Percentiles rank a stretch among this genome's conserved stretches.
Evolutionary conservation across 2,329 filamentous ascomycete genomes (phyloP).

Genomic region (Colletotrichum graminicola): DNA sequence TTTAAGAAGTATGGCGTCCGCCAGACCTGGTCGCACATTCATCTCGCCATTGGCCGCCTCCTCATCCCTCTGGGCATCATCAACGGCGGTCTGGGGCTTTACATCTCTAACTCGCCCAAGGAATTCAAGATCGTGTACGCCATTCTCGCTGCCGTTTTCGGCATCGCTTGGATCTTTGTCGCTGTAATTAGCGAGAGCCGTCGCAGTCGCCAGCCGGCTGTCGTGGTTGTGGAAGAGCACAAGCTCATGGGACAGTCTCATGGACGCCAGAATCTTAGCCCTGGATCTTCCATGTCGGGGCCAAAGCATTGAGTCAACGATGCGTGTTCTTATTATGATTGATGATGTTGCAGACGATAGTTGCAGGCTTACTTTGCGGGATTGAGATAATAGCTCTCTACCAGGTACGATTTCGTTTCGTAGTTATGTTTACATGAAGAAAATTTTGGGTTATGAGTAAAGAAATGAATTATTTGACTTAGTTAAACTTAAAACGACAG

Average conservation of each 20-base stretch:
- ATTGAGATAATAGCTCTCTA: background rate
- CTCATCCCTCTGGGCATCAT: constrained; percentile 57
- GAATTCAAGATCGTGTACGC: constrained; percentile 53
- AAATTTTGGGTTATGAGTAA: background rate
- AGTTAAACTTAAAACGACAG: too few relatives aligned
- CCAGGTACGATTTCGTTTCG: background rate
- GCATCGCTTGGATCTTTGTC: constrained; percentile 53
- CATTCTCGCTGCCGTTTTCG: constrained; percentile 54
- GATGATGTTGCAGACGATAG: background rate
- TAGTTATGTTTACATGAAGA: background rate
- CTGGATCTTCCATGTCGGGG: constrained; percentile 17
- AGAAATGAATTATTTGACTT: too few relatives aligned
- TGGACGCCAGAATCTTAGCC: constrained; percentile 7
- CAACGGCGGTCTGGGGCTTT: constrained; percentile 59
- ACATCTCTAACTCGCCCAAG: constrained; percentile 49
- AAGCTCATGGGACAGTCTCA: constrained; percentile 32
- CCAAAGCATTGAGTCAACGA: constrained; percentile 20
- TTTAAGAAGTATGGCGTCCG: constrained; percentile 55
- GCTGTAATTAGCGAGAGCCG: constrained; percentile 50
- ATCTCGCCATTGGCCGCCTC: constrained; percentile 58
- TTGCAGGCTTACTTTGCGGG: background rate
- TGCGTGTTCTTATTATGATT: background rate
- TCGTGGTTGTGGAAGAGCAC: constrained; percentile 34
- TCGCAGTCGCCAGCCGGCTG: constrained; percentile 41
- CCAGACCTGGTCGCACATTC: constrained; percentile 57